Percentiles rank a stretch among this genome's conserved stretches.
Evolutionary conservation across 257 asterid genomes (phyloP).

Genomic region (Penstemon eatonii): DNA sequence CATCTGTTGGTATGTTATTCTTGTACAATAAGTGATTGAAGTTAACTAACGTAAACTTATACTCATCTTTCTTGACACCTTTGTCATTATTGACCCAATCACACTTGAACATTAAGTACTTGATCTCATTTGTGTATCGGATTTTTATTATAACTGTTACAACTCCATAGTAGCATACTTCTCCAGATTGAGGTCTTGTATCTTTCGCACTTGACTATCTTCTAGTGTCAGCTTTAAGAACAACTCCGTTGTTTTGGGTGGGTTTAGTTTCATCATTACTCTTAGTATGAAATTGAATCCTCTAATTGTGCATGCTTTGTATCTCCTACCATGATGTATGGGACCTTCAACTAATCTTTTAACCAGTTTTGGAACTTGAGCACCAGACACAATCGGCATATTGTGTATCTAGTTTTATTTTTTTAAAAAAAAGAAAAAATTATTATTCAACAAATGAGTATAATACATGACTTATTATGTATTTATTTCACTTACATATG

Average conservation of each 20-base stretch:
- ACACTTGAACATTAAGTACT: constrained; percentile 1
- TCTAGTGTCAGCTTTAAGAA: too few relatives aligned
- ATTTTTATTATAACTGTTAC: not conserved
- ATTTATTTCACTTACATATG: not conserved
- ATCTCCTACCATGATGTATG: too few relatives aligned
- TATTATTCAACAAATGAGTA: too few relatives aligned
- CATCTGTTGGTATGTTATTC: not conserved
- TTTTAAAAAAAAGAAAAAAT: too few relatives aligned
- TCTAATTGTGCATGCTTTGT: too few relatives aligned
- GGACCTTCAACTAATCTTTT: not conserved
- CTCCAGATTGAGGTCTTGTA: too few relatives aligned
- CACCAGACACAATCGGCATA: too few relatives aligned
- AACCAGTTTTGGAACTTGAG: not conserved
- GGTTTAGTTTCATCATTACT: not conserved
- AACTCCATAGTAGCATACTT: not conserved
- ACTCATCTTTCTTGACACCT: constrained; percentile 15
- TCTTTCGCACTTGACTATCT: too few relatives aligned
- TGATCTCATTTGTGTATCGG: not conserved
- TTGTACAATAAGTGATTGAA: constrained; percentile 4
- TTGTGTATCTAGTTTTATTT: too few relatives aligned
- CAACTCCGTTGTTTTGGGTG: not conserved
- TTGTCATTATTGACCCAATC: constrained; percentile 4
- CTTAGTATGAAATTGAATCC: constrained; percentile 13
- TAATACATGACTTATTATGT: too few relatives aligned
- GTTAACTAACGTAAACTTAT: constrained; percentile 13